Conservation (phyloP, 2,329 filamentous ascomycete species). For the Fusarium guadeloupense region DNA sequence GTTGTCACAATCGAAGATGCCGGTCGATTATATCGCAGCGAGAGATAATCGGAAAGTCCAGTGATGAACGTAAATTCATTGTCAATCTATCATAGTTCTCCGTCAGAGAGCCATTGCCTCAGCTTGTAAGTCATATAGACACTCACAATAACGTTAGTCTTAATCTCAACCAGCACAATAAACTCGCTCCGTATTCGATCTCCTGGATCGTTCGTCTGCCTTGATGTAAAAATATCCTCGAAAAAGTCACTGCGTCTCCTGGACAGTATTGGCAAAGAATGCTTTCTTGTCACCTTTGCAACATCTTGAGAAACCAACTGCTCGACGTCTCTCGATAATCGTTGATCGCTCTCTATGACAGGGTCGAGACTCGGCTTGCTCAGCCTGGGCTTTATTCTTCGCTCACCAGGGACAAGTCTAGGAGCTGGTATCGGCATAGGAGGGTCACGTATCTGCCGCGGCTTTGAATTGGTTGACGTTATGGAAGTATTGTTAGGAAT, state of each 20-base stretch:
- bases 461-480: conserved; percentile 4
- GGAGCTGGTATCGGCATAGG: background rate
- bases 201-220: conserved; percentile 48
- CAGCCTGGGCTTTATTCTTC: conserved; percentile 29
- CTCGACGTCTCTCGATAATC: conserved; percentile 25
- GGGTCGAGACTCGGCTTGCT: conserved; percentile 42
- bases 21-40: conserved; percentile 78
- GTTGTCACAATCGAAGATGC: conserved; percentile 78
- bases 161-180: conserved; percentile 65
- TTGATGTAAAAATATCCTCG: conserved; percentile 54
- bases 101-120: background rate
- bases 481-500: background rate
- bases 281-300: conserved; percentile 24
- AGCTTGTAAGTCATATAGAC: background rate
- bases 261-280: conserved; percentile 31
- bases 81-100: conserved; percentile 62
- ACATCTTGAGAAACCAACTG: conserved; percentile 23
- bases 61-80: conserved; percentile 80
- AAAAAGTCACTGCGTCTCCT: conserved; percentile 50
- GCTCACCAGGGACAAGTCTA: conserved; percentile 24
- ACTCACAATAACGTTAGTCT: conserved; percentile 47
- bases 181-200: conserved; percentile 61
- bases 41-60: conserved; percentile 76
- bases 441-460: conserved; percentile 8
- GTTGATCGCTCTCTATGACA: conserved; percentile 44